Evolutionary conservation across 176 grass and related monocot species (phyloP).

Genomic region (Rhynchospora pubera): DNA sequence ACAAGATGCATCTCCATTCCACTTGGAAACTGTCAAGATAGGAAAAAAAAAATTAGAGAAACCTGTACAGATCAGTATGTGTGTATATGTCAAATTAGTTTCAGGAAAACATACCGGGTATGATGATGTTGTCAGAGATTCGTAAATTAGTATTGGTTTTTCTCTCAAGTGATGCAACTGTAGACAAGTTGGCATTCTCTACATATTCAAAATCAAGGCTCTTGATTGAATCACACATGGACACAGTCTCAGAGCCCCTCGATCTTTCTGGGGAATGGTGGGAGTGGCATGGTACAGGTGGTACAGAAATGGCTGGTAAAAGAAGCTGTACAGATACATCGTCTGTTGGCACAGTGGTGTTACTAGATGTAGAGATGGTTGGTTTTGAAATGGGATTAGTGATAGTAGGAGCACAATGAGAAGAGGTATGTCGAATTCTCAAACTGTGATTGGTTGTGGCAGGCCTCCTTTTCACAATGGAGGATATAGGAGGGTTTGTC

Average conservation of each 20-base stretch:
- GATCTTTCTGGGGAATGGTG: conserved; percentile 45
- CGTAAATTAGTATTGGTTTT: conserved; percentile 62
- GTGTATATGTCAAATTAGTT: background rate
- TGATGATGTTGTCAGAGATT: conserved; percentile 52
- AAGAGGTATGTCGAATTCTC: background rate
- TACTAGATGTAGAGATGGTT: background rate
- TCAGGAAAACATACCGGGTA: conserved; percentile 42
- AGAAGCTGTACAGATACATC: background rate
- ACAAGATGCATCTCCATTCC: conserved; percentile 38
- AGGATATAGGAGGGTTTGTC: background rate
- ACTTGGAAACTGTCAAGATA: conserved; percentile 39
- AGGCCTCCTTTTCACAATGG: conserved; percentile 12
- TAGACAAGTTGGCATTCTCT: conserved; percentile 57
- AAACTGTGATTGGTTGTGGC: conserved; percentile 2
- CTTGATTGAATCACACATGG: conserved; percentile 86
- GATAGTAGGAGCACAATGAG: background rate
- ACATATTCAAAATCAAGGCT: conserved; percentile 93
- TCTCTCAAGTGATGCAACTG: conserved; percentile 59
- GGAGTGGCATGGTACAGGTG: conserved; percentile 37
- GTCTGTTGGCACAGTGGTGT: background rate
- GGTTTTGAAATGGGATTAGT: conserved; percentile 4
- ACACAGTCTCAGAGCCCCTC: conserved; percentile 79
- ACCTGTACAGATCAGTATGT: background rate
- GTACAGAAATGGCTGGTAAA: conserved; percentile 15
- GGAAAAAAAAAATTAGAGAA: conserved; percentile 2